Evolutionary conservation across 805 yeast species (phyloP), one percentile per base, ranked within the genome.

Genomic region (Candida khao-thaluensis): DNA sequence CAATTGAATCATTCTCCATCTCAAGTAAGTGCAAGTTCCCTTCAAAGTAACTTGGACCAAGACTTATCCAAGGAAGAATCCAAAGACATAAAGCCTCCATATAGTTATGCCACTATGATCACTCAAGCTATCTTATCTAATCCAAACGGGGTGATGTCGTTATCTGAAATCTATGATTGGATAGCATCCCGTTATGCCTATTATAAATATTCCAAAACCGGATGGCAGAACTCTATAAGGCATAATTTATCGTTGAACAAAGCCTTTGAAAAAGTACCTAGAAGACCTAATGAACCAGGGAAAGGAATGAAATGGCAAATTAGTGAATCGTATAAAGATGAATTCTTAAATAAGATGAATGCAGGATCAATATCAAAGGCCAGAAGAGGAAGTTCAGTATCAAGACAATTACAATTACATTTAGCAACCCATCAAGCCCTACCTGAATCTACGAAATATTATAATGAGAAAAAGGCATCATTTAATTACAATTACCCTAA

Each of bases 231-330:
- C 64, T 90, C 96, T 23, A 93, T 91, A 47, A 81, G 99, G 45
- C 99, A 91, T 63, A 91, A 93, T 50, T 69, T 91, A 21, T 88
- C 96, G 9, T 72, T 91, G 51, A 93, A 91, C 62, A 93, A 91
- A 68, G 98, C 99, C 11, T 93, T 93, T 66, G 98, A 91, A 55
- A 93, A 93, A 64, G 97, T 91, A 16, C 96, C 98, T 28, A 76
- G 99, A 54, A 78, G 85, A 57, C 90, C 95, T 21, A 84, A 88
- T 60, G 98, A 93, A 65, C 97, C 98, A 0, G 99, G 99, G 12
- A 93, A 93, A 62, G 98, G 99, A 48, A 91, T 93, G 95, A 93
- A 93, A 64, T 93, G 99, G 99, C 95, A 89, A 65, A 90, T 93
- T 43, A 80, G 89, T 47, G 93, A 87, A 28, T 68, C 81, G 34